phyloP scores from a whole-genome alignment of 805 yeast species.

The Lipomyces mesembrius region DNA sequence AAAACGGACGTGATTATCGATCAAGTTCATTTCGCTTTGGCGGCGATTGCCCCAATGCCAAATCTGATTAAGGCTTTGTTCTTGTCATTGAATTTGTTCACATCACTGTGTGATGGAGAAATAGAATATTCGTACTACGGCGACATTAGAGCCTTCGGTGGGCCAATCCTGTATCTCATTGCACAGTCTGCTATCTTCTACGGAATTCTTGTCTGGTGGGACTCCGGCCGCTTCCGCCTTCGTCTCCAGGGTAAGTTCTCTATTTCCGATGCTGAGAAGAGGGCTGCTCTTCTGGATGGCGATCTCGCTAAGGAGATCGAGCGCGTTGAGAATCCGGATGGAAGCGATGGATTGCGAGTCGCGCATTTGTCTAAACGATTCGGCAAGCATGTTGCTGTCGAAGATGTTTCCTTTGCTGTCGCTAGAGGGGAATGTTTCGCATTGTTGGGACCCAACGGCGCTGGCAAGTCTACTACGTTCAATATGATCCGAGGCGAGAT shows the following conservation, averaged over 20 bases:
- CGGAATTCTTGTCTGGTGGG: slow-evolving; percentile 44
- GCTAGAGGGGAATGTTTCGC: slow-evolving; percentile 46
- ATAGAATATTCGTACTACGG: slow-evolving; percentile 42
- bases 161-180: slow-evolving; percentile 45
- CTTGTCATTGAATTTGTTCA: slow-evolving; percentile 45
- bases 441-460: slow-evolving; percentile 48
- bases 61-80: slow-evolving; percentile 43
- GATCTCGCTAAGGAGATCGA: slow-evolving; percentile 41
- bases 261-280: slow-evolving; percentile 30
- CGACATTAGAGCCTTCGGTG: slow-evolving; percentile 45
- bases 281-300: slow-evolving; percentile 31
- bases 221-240: slow-evolving; percentile 44
- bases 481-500: slow-evolving; percentile 49
- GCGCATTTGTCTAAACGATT: slow-evolving; percentile 43
- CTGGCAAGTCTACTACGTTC: slow-evolving; percentile 48
- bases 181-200: slow-evolving; percentile 40
- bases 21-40: slow-evolving; percentile 43
- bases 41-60: slow-evolving; percentile 43
- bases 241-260: slow-evolving; percentile 20
- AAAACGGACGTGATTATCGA: slow-evolving; percentile 38
- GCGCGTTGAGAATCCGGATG: slow-evolving; percentile 40
- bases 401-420: slow-evolving; percentile 47
- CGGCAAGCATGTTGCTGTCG: slow-evolving; percentile 42
- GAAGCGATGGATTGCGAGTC: slow-evolving; percentile 42
- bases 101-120: slow-evolving; percentile 42